These are phyloP conservation scores for Fusarium staphyleae DNA, from an alignment of 2,329 filamentous ascomycete species.

Conservation along the genomic window DNA sequence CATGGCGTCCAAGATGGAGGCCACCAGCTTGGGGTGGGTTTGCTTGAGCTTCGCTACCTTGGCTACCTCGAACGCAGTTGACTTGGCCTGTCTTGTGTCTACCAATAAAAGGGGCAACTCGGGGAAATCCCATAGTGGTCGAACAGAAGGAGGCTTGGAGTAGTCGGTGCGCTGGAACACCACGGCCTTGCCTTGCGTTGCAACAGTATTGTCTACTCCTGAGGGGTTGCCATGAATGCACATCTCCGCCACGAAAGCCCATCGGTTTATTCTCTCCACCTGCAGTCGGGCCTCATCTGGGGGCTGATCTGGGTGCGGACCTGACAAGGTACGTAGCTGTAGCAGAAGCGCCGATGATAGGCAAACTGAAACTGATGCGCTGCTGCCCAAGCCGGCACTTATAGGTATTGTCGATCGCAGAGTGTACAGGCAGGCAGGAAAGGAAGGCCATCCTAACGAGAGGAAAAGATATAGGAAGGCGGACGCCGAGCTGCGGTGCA, in stretches of 20 bases:
- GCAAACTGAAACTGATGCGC: constrained; percentile 93
- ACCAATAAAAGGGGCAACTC: constrained; percentile 90
- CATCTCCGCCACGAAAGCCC: constrained; percentile 97
- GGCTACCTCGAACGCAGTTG: constrained; percentile 82
- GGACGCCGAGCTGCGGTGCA: constrained; percentile 81
- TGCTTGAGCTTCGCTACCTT: constrained; percentile 81
- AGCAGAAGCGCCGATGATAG: constrained; percentile 82
- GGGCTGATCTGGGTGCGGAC: constrained; percentile 91
- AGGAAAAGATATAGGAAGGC: constrained; percentile 94
- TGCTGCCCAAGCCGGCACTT: constrained; percentile 88
- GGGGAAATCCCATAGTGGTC: constrained; percentile 84
- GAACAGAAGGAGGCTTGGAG: constrained; percentile 76
- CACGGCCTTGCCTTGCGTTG: constrained; percentile 92
- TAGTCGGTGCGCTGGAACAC: constrained; percentile 86
- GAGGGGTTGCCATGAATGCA: constrained; percentile 97
- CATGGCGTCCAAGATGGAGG: constrained; percentile 83
- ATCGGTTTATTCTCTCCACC: constrained; percentile 93
- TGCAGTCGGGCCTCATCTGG: constrained; percentile 86
- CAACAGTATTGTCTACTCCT: constrained; percentile 95
- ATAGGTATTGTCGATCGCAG: constrained; percentile 94
- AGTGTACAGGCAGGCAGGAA: constrained; percentile 85
- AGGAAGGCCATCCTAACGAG: constrained; percentile 80
- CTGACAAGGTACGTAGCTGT: constrained; percentile 86
- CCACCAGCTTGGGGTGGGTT: constrained; percentile 77
- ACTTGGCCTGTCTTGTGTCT: constrained; percentile 87